Percentiles rank a stretch among this genome's conserved stretches.
Evolutionary conservation across 139 green algal genomes (phyloP).

Genomic region (Chlorella ohadii): DNA sequence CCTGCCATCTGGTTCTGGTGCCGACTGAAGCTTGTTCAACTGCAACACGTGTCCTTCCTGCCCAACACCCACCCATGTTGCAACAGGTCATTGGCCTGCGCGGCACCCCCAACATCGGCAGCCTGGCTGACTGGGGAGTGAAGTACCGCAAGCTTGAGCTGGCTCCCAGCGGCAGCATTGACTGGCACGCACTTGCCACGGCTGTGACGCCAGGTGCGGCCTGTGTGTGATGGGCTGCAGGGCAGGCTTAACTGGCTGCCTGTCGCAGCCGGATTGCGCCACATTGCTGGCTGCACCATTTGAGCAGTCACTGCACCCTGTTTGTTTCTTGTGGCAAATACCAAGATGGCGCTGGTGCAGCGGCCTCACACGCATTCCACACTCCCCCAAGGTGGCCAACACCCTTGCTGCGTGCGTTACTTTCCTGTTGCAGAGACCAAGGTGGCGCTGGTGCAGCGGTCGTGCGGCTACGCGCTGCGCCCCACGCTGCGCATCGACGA

Average conservation of each 20-base stretch:
- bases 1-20: no score
- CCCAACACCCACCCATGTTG: not conserved
- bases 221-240: no score
- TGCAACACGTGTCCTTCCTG: no score
- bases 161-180: constrained; percentile 60
- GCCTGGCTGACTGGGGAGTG: constrained; percentile 89
- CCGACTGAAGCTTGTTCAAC: no score
- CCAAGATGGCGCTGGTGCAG: no score
- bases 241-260: no score
- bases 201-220: constrained; percentile 67
- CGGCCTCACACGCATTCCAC: no score
- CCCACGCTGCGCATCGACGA: constrained; percentile 86
- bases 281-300: no score
- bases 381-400: not conserved
- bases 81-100: constrained; percentile 74
- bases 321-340: no score
- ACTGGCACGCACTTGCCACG: constrained; percentile 73
- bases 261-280: no score
- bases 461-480: constrained; percentile 92
- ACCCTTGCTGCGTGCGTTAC: not conserved
- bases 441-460: constrained; percentile 93
- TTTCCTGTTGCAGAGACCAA: constrained; percentile 41
- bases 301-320: no score
- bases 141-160: constrained; percentile 82
- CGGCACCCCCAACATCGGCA: constrained; percentile 76